Evolutionary conservation across 2,329 filamentous ascomycete species (phyloP).

Genomic region (Fusarium kyushuense): DNA sequence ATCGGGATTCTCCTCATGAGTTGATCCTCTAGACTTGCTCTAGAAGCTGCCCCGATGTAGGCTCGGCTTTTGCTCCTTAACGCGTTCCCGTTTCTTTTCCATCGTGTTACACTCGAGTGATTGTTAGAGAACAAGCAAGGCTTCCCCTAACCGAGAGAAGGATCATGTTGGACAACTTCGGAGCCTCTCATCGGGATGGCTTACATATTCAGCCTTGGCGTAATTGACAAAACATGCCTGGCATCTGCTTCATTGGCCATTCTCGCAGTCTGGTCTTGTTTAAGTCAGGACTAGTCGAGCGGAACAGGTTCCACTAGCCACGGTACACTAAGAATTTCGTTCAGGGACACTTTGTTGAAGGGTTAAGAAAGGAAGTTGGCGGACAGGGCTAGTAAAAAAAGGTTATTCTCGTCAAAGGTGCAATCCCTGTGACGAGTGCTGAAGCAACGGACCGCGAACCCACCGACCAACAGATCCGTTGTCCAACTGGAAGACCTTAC

Average conservation of each 20-base stretch:
- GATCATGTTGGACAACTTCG: conserved; percentile 18
- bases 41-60: conserved; percentile 22
- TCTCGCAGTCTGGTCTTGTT: conserved; percentile 10
- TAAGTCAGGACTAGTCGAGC: conserved; percentile 10
- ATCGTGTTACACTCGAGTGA: conserved; percentile 1
- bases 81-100: conserved; percentile 29
- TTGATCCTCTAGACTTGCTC: conserved; percentile 25
- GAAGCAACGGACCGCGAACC: not conserved
- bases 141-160: conserved; percentile 17
- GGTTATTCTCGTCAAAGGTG: conserved; percentile 17
- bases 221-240: conserved; percentile 23
- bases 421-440: conserved; percentile 11
- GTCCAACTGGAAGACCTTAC: conserved; percentile 46
- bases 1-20: conserved; percentile 30
- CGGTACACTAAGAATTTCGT: conserved; percentile 11
- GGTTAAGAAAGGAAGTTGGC: not conserved
- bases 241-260: conserved; percentile 4
- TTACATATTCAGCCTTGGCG: conserved; percentile 37
- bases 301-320: conserved; percentile 26
- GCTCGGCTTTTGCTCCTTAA: conserved; percentile 2
- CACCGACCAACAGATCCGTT: conserved; percentile 16
- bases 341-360: conserved; percentile 10
- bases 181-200: conserved; percentile 29
- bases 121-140: not conserved
- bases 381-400: conserved; percentile 8